Evolutionary conservation across 106 monocot species (phyloP).

Genomic region (Dioscorea zingiberensis): DNA sequence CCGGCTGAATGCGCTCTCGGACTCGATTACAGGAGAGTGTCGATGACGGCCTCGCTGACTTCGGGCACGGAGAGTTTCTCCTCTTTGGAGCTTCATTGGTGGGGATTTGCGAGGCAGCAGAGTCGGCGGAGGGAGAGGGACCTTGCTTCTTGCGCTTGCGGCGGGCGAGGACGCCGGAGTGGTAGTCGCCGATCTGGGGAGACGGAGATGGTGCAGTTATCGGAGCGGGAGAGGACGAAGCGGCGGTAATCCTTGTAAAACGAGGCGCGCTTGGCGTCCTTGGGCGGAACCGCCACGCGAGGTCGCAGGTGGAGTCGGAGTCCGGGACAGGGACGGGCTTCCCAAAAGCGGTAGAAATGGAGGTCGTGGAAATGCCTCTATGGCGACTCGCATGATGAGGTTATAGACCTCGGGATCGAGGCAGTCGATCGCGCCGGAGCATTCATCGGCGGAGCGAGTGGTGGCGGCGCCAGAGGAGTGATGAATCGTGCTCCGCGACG

Average conservation of each 20-base stretch:
- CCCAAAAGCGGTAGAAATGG: slow-evolving; percentile 80
- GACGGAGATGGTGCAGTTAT: slow-evolving; percentile 42
- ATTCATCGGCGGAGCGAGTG: neutral
- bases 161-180: slow-evolving; percentile 65
- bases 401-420: slow-evolving; percentile 53
- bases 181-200: slow-evolving; percentile 56
- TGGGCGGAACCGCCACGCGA: slow-evolving; percentile 70
- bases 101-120: neutral
- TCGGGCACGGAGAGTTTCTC: slow-evolving; percentile 8
- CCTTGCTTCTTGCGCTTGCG: slow-evolving; percentile 30
- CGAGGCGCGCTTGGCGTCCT: slow-evolving; percentile 41
- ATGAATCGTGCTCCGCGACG: no score
- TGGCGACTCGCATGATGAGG: slow-evolving; percentile 68
- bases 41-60: slow-evolving; percentile 70
- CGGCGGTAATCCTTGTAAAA: slow-evolving; percentile 87
- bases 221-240: slow-evolving; percentile 36
- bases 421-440: slow-evolving; percentile 28
- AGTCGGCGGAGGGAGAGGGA: no score
- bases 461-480: neutral
- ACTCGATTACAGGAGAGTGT: slow-evolving; percentile 63
- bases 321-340: slow-evolving; percentile 34
- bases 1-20: slow-evolving; percentile 54
- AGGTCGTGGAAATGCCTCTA: slow-evolving; percentile 50
- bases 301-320: slow-evolving; percentile 32
- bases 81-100: slow-evolving; percentile 16